Conservation (phyloP, 2,329 filamentous ascomycete genomes). For the Stachybotrys chartarum region DNA sequence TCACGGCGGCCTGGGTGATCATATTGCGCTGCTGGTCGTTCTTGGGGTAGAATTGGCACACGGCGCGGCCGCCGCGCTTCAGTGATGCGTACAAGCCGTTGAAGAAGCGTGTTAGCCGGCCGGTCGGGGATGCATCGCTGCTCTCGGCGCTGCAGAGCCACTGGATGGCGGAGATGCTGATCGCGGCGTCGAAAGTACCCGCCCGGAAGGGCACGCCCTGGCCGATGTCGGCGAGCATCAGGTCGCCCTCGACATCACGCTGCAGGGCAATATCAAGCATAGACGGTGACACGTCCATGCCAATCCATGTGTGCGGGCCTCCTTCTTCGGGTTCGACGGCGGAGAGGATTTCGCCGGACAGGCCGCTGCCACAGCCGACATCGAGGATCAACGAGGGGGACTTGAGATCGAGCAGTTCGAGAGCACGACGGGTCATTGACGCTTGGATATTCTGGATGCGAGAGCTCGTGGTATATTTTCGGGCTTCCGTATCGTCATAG, state of each 20-base stretch:
- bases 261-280: conserved; percentile 96
- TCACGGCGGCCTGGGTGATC: conserved; percentile 86
- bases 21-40: conserved; percentile 87
- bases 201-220: conserved; percentile 92
- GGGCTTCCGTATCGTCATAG: conserved; percentile 92
- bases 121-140: conserved; percentile 73
- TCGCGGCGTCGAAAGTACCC: conserved; percentile 88
- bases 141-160: conserved; percentile 97
- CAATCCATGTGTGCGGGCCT: conserved; percentile 91
- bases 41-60: conserved; percentile 98
- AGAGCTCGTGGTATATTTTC: conserved; percentile 95
- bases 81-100: conserved; percentile 83
- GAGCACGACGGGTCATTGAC: conserved; percentile 86
- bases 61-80: conserved; percentile 76
- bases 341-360: conserved; percentile 90
- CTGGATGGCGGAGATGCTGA: conserved; percentile 93
- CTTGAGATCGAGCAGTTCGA: conserved; percentile 79
- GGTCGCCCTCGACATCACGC: conserved; percentile 83
- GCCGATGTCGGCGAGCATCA: conserved; percentile 91
- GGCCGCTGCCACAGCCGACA: conserved; percentile 89
- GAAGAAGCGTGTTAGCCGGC: conserved; percentile 79
- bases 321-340: conserved; percentile 61
- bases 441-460: conserved; percentile 95
- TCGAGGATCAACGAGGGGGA: conserved; percentile 86
- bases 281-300: conserved; percentile 89